Base-by-base conservation (phyloP, 495 filamentous ascomycete genomes). In the Stereocaulon alpinum region DNA sequence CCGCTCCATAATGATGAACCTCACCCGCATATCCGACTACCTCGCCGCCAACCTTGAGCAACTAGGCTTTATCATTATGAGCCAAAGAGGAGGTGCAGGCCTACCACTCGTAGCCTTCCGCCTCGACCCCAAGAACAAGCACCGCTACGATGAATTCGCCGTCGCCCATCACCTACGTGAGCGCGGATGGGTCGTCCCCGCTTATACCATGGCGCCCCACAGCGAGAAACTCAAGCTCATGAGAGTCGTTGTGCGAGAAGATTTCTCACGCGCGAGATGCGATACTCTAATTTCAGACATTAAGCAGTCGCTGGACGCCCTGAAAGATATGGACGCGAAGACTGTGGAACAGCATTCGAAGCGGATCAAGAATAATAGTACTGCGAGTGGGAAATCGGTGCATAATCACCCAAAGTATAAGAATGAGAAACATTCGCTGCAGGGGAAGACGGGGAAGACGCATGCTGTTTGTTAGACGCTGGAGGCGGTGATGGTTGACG, bases 181-280 rank as follows among this genome's bases (percentile, higher is more conserved):
- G 50, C 80, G 89, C 18, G 88, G 89, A 43, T 96, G 91, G 91
- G 82, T 95, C 32, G 86, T 96, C 0, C 91, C 91, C 0, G 91
- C 91, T 0, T 96, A 96, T 71, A 96, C 89, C 32, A 95, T 96
- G 91, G 90, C 91, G 14, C 91, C 91, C 15, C 75, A 93, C 64
- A 86, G 85, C 50, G 73, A 87, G 50, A 73, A 80, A 61, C 72
- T 95, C 61, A 88, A 92, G 79, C 78, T 95, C 77, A 85, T 95
- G 77, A 83, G 91, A 32, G 80, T 95, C 12, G 91, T 96, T 3
- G 84, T 96, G 20, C 81, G 91, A 47, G 91, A 94, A 72, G 91
- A 95, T 70, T 95, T 96, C 67, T 84, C 79, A 44, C 82, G 84
- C 70, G 80, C 76, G 62, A 79, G 89, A 42, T 91, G 86, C 67